Percentiles rank a stretch among this genome's conserved stretches.
These are phyloP conservation scores for Aspergillus quadrilineatus DNA, from an alignment of 2,329 filamentous ascomycete species.

Conservation along the genomic window DNA sequence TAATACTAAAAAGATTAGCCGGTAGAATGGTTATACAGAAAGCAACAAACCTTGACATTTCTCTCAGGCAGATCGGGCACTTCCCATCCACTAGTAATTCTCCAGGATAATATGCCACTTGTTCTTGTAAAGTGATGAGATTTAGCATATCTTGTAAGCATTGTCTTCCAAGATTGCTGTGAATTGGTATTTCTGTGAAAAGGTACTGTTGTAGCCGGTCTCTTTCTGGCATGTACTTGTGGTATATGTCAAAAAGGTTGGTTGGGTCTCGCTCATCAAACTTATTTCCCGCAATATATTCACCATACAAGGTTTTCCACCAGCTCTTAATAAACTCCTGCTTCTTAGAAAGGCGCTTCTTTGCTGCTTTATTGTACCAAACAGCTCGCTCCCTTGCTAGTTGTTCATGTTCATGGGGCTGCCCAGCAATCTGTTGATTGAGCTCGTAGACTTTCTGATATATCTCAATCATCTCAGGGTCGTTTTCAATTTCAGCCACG, in stretches of 20 bases:
- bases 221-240: slow-evolving; percentile 6
- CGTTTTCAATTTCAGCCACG: slow-evolving; percentile 13
- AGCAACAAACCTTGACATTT: too few species aligned
- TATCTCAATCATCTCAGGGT: neutral
- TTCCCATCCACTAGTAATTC: too few species aligned
- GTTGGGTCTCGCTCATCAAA: slow-evolving; percentile 20
- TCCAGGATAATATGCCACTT: neutral
- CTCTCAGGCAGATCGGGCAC: too few species aligned
- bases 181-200: slow-evolving; percentile 19
- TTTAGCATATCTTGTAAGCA: slow-evolving; percentile 22
- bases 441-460: neutral
- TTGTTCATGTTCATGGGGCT: neutral
- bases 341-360: slow-evolving; percentile 14
- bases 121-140: neutral
- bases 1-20: too few species aligned
- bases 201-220: slow-evolving; percentile 13
- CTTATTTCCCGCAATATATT: slow-evolving; percentile 23
- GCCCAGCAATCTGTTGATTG: neutral
- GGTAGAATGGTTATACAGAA: too few species aligned
- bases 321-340: slow-evolving; percentile 18
- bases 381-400: slow-evolving; percentile 11
- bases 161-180: slow-evolving; percentile 19
- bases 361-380: slow-evolving; percentile 23
- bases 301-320: slow-evolving; percentile 20
- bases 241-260: slow-evolving; percentile 20